These are phyloP conservation scores for Apophysomyces variabilis DNA, from an alignment of 371 early-diverging fungal genomes.

Conservation along the genomic window DNA sequence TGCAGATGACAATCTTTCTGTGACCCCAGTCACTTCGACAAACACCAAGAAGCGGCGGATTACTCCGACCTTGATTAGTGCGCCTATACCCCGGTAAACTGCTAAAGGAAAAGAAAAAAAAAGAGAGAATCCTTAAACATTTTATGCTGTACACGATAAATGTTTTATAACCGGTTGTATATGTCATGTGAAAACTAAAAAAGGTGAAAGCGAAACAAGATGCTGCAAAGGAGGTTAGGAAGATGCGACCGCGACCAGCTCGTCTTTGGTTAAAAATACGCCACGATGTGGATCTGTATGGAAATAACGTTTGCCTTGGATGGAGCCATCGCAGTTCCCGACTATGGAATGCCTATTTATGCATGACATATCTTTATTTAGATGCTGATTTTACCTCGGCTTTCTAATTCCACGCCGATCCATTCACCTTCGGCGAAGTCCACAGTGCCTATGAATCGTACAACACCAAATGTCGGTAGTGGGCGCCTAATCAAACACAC, in stretches of 20 bases:
- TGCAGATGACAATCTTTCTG: constrained; percentile 7
- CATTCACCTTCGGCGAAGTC: constrained; percentile 35
- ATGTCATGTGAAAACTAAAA: constrained; percentile 3
- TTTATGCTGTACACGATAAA: constrained; percentile 10
- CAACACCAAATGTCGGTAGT: constrained; percentile 34
- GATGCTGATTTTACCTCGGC: constrained; percentile 30
- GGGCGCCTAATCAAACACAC: constrained; percentile 35
- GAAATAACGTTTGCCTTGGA: constrained; percentile 41
- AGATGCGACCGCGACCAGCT: constrained; percentile 7
- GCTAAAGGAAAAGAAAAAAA: neutral
- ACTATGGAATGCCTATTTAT: constrained; percentile 16
- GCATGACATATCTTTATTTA: neutral
- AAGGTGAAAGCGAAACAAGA: neutral
- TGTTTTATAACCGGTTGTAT: constrained; percentile 8
- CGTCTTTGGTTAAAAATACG: constrained; percentile 39
- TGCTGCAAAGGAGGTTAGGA: neutral
- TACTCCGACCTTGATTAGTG: constrained; percentile 39
- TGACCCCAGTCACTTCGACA: neutral
- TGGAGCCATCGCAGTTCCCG: constrained; percentile 44
- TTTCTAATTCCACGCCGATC: constrained; percentile 45
- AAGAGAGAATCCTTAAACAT: constrained; percentile 9
- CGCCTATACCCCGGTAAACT: constrained; percentile 13
- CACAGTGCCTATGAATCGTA: constrained; percentile 39
- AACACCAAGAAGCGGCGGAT: constrained; percentile 42
- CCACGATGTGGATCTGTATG: constrained; percentile 43